Evolutionary conservation across 2,329 filamentous ascomycete genomes (phyloP).

Genomic region (Atkinsonella hypoxylon): DNA sequence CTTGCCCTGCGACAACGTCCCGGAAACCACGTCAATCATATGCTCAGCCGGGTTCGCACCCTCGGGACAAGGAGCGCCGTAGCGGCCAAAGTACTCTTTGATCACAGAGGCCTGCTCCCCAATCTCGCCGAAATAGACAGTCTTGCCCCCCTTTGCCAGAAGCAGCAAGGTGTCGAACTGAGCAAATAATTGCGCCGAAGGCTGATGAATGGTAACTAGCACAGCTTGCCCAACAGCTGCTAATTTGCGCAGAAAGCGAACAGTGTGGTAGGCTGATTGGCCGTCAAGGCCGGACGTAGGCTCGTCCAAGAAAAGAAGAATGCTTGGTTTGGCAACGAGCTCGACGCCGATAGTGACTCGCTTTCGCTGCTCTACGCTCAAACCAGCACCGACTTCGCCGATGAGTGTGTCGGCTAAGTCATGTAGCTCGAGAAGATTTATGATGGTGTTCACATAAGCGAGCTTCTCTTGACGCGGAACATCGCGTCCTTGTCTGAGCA

Average conservation of each 20-base stretch:
- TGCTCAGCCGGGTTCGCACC: conserved; percentile 64
- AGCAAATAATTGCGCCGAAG: conserved; percentile 52
- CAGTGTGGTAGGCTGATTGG: conserved; percentile 52
- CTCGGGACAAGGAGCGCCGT: conserved; percentile 49
- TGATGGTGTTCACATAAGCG: conserved; percentile 65
- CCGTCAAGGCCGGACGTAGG: conserved; percentile 56
- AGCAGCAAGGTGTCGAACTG: conserved; percentile 55
- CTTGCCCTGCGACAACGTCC: conserved; percentile 29
- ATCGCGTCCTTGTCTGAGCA: conserved; percentile 58
- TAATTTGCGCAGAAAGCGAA: conserved; percentile 54
- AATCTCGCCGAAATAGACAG: conserved; percentile 56
- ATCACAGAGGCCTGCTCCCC: conserved; percentile 42
- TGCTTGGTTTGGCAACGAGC: conserved; percentile 47
- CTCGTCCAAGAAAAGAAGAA: conserved; percentile 50
- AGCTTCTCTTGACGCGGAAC: conserved; percentile 56
- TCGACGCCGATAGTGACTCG: conserved; percentile 50
- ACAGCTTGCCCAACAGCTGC: conserved; percentile 56
- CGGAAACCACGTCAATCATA: conserved; percentile 53
- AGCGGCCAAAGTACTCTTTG: conserved; percentile 51
- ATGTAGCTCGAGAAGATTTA: conserved; percentile 46
- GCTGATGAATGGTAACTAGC: conserved; percentile 60
- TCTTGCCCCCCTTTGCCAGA: conserved; percentile 52
- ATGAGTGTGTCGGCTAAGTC: conserved; percentile 37
- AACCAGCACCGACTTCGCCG: conserved; percentile 35
- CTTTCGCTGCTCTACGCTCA: conserved; percentile 42